phyloP scores from a whole-genome alignment of 345 rosid genomes.

The Gossypium ekmanianum region DNA sequence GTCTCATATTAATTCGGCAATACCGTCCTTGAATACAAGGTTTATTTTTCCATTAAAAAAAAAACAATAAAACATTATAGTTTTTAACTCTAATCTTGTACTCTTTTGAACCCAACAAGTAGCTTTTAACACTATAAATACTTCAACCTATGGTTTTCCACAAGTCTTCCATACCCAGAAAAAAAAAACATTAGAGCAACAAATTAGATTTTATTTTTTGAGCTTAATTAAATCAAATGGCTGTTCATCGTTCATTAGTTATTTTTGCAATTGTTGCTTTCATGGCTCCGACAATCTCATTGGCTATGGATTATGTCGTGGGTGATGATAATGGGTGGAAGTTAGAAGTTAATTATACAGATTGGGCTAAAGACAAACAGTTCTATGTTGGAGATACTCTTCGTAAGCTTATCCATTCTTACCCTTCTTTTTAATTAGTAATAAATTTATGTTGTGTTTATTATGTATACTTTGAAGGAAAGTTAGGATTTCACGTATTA shows the following conservation, averaged over 20 bases:
- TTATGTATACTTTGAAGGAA: no score
- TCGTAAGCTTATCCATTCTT: not conserved
- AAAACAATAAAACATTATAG: not conserved
- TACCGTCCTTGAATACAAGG: not conserved
- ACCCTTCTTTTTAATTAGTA: not conserved
- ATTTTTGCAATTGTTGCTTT: conserved; percentile 2
- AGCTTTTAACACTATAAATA: not conserved
- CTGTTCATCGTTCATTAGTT: not conserved
- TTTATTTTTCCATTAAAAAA: not conserved
- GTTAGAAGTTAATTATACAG: not conserved
- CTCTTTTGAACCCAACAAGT: not conserved
- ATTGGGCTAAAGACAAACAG: conserved; percentile 5
- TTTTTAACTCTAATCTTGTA: not conserved
- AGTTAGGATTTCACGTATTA: no score
- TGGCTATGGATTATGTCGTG: not conserved
- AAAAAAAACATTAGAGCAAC: not conserved
- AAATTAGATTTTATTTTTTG: not conserved
- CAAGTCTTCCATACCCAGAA: not conserved
- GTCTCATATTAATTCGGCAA: not conserved
- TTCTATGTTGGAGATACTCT: conserved; percentile 7
- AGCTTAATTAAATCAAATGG: not conserved
- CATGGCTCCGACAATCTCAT: not conserved
- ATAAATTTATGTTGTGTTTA: no score
- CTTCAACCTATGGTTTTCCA: not conserved
- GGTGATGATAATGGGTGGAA: not conserved